phyloP scores from a whole-genome alignment of 768 basidiomycete genomes.

The Tricholoma sp. region DNA sequence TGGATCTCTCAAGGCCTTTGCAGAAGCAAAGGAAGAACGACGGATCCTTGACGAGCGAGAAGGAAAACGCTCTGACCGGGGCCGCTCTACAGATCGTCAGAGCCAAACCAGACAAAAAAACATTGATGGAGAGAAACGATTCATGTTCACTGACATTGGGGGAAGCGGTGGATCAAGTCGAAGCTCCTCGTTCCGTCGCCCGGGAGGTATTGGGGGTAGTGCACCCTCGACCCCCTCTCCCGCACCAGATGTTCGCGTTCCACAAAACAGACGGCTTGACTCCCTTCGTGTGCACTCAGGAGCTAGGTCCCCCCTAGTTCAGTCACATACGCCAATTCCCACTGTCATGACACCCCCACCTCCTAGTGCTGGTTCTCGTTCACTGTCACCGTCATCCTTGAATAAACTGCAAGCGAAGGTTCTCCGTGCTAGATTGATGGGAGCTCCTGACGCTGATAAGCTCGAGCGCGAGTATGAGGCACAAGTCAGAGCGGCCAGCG shows the following conservation, averaged over 20 bases:
- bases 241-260: slow-evolving; percentile 28
- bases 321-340: slow-evolving; percentile 80
- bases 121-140: slow-evolving; percentile 38
- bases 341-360: slow-evolving; percentile 79
- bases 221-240: slow-evolving; percentile 61
- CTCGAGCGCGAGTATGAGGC: slow-evolving; percentile 85
- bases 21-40: slow-evolving; percentile 85
- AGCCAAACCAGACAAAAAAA: slow-evolving; percentile 28
- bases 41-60: slow-evolving; percentile 81
- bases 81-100: slow-evolving; percentile 25
- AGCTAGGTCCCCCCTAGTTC: slow-evolving; percentile 51
- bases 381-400: slow-evolving; percentile 70
- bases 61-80: slow-evolving; percentile 40
- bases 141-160: slow-evolving; percentile 65
- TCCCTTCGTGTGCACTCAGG: slow-evolving; percentile 58
- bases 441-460: slow-evolving; percentile 64
- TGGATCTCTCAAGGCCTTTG: slow-evolving; percentile 77
- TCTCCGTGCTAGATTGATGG: slow-evolving; percentile 85
- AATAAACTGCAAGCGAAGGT: slow-evolving; percentile 94
- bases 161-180: slow-evolving; percentile 67
- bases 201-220: slow-evolving; percentile 56
- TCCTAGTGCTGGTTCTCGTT: slow-evolving; percentile 24
- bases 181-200: slow-evolving; percentile 85
- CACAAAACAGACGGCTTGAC: slow-evolving; percentile 50
- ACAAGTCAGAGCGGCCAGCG: slow-evolving; percentile 50